Conservation (phyloP, 2,329 filamentous ascomycete genomes). For the Beauveria pseudobassiana region DNA sequence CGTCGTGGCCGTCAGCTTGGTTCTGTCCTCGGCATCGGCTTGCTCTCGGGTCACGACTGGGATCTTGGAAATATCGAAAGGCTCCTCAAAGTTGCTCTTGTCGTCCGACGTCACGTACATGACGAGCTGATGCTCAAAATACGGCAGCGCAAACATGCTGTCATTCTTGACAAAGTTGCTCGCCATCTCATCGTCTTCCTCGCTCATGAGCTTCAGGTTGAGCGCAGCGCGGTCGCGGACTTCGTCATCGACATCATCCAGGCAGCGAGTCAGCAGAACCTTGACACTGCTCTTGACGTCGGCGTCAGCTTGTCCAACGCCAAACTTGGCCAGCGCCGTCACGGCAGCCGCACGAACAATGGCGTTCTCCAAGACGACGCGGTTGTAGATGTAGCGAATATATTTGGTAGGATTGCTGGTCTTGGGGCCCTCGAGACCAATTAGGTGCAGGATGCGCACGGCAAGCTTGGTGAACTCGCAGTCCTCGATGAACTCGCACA, state of each 20-base stretch:
- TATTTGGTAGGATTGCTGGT: constrained; percentile 96
- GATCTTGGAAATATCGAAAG: constrained; percentile 87
- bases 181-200: constrained; percentile 84
- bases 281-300: constrained; percentile 95
- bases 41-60: constrained; percentile 93
- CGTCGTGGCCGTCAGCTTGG: constrained; percentile 85
- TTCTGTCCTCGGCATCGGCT: constrained; percentile 90
- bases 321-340: constrained; percentile 93
- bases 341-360: constrained; percentile 93
- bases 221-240: constrained; percentile 91
- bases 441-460: constrained; percentile 86
- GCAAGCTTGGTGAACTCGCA: constrained; percentile 98
- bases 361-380: constrained; percentile 93
- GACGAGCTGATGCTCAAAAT: constrained; percentile 93
- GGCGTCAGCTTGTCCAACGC: constrained; percentile 89
- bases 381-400: constrained; percentile 98
- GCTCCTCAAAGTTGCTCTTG: constrained; percentile 71
- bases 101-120: constrained; percentile 95
- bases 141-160: constrained; percentile 88
- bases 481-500: constrained; percentile 98
- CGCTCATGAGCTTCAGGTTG: constrained; percentile 84
- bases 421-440: constrained; percentile 91
- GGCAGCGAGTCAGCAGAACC: constrained; percentile 83
- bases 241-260: constrained; percentile 97
- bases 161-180: constrained; percentile 91